A percentile compares a stretch with the other conserved stretches of the same genome.
Evolutionary conservation across 2,329 filamentous ascomycete genomes (phyloP).

Genomic region (Pseudogymnoascus sp.): DNA sequence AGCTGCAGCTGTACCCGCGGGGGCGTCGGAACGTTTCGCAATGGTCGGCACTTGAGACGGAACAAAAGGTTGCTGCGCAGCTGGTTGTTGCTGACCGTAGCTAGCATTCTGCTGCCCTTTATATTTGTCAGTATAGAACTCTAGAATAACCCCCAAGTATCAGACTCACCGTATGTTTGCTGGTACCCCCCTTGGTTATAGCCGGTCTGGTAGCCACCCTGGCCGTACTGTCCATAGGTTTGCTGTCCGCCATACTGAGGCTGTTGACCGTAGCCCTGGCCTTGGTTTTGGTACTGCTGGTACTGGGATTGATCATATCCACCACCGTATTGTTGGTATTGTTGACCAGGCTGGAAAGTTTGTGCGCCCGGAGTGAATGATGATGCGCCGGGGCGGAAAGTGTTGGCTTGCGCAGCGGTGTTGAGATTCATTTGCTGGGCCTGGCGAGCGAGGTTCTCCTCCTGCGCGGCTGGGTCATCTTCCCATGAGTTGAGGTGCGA

Average conservation of each 20-base stretch:
- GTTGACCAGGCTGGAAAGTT: conserved; percentile 65
- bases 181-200: conserved; percentile 24
- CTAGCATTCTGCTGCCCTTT: conserved; percentile 46
- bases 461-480: conserved; percentile 71
- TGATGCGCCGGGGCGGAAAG: conserved; percentile 60
- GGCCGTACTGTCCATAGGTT: conserved; percentile 43
- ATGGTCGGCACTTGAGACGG: conserved; percentile 41
- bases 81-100: conserved; percentile 45
- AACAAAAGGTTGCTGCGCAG: conserved; percentile 27
- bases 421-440: conserved; percentile 70
- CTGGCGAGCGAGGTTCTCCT: conserved; percentile 69
- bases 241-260: conserved; percentile 45
- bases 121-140: conserved; percentile 12
- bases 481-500: conserved; percentile 93
- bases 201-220: conserved; percentile 37
- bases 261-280: conserved; percentile 42
- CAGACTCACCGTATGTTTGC: conserved; percentile 33
- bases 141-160: background rate
- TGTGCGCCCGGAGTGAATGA: conserved; percentile 67
- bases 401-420: conserved; percentile 36
- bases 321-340: conserved; percentile 51
- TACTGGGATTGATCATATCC: conserved; percentile 48
- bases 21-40: conserved; percentile 48
- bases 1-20: conserved; percentile 37
- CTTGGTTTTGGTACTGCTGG: conserved; percentile 47